These are phyloP conservation scores for Penicillium canariense DNA, from an alignment of 495 filamentous ascomycete genomes.

Conservation along the genomic window DNA sequence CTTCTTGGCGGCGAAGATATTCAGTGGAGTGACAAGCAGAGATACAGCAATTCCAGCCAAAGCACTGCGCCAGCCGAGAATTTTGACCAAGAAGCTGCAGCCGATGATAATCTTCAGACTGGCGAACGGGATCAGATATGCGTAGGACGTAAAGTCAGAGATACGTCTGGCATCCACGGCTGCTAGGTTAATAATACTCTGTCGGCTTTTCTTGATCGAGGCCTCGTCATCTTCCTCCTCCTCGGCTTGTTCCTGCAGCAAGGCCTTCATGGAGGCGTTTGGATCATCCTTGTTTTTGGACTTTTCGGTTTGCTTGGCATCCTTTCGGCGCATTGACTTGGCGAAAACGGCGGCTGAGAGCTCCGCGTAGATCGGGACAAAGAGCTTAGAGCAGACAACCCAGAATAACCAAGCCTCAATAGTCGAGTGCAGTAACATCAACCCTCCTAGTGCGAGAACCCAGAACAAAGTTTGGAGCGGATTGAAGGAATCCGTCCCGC, in stretches of 20 bases:
- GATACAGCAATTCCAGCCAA: slow-evolving; percentile 65
- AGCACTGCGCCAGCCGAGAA: slow-evolving; percentile 73
- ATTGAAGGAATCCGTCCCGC: slow-evolving; percentile 33
- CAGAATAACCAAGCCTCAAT: slow-evolving; percentile 63
- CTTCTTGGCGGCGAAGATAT: slow-evolving; percentile 63
- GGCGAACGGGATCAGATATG: slow-evolving; percentile 58
- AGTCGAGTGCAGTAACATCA: slow-evolving; percentile 54
- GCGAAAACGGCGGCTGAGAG: slow-evolving; percentile 71
- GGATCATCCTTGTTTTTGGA: slow-evolving; percentile 30
- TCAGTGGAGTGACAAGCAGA: slow-evolving; percentile 63
- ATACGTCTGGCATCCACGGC: slow-evolving; percentile 75
- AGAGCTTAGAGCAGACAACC: slow-evolving; percentile 61
- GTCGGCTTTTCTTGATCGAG: slow-evolving; percentile 61
- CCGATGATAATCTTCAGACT: slow-evolving; percentile 63
- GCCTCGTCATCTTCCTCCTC: slow-evolving; percentile 51
- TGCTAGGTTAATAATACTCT: slow-evolving; percentile 76
- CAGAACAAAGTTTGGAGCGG: slow-evolving; percentile 58
- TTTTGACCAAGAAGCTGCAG: slow-evolving; percentile 59
- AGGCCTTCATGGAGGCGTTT: slow-evolving; percentile 11
- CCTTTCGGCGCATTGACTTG: slow-evolving; percentile 77
- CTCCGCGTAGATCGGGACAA: slow-evolving; percentile 64
- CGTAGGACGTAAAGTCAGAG: slow-evolving; percentile 65
- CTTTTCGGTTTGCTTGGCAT: slow-evolving; percentile 57
- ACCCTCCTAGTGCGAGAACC: slow-evolving; percentile 59
- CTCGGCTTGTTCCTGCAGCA: slow-evolving; percentile 35